Evolutionary conservation across 129 eudicot genomes (phyloP), one percentile per base, ranked within the genome.

Genomic region (Helichrysum umbraculigerum): DNA sequence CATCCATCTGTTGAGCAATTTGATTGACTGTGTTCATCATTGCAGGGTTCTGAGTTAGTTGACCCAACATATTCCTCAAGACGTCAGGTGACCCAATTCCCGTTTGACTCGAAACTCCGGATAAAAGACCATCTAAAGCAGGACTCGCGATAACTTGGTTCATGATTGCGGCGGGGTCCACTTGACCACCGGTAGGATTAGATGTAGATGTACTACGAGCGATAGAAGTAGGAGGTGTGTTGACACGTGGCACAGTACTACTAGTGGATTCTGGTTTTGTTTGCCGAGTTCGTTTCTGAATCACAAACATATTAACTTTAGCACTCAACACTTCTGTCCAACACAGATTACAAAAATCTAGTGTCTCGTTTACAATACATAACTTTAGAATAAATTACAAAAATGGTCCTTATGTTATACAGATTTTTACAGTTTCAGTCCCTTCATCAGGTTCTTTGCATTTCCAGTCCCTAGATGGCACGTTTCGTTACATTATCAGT

Each of bases 21-120:
- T 95, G 97, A 75, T 86, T 91, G 60, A 95, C 91, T 0, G 99
- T 89, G 68, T 86, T 95, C 87, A 87, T 86, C 95, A 90, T 83
- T 42, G 87, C 95, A 33, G 99, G 99, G 79, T 83, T 88, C 81
- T 89, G 99, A 79, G 99, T 91, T 60, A 95, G 80, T 74, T 89
- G 96, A 17, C 91, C 92, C 76, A 91, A 73, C 97, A 95, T 91
- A 66, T 86, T 91, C 80, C 97, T 89, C 83, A 95, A 72, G 15
- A 81, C 83, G 69, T 89, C 90, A 0, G 97, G 96, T 3, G 99
- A 91, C 32, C 97, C 97, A 2, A 88, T 82, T 61, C 99, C 99
- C 3, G 99, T 81, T 73, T 95, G 99, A 72, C 75, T 87, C 63
- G 99, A 90, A 73, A 95, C 94, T 69, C 99, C 99, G 10, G 96